Evolutionary conservation across 208 protist genomes (phyloP).

Genomic region (Naegleria lovaniensis): DNA sequence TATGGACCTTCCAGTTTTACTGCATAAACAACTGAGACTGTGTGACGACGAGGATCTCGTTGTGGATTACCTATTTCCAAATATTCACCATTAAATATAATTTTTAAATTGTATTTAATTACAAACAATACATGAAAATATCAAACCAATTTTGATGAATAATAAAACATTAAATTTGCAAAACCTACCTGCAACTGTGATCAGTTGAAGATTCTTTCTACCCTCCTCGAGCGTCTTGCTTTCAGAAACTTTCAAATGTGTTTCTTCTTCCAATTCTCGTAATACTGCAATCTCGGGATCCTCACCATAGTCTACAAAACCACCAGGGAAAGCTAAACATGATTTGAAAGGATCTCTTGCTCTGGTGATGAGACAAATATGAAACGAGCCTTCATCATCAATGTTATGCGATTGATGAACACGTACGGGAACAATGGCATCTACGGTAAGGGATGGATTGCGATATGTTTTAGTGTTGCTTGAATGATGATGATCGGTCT

Average conservation of each 20-base stretch:
- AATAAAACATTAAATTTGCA: neutral
- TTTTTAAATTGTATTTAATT: too few relatives aligned
- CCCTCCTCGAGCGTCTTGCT: neutral
- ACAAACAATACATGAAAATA: neutral
- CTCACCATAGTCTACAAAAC: slow-evolving; percentile 24
- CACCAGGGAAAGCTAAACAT: slow-evolving; percentile 13
- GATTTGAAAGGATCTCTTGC: slow-evolving; percentile 9
- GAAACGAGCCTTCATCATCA: neutral
- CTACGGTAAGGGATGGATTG: slow-evolving; percentile 13
- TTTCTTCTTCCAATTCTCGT: slow-evolving; percentile 22
- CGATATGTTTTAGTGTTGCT: neutral
- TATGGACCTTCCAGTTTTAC: neutral
- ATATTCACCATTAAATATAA: neutral
- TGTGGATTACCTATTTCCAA: neutral
- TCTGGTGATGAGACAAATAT: neutral
- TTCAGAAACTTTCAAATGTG: neutral
- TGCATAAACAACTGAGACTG: slow-evolving; percentile 19
- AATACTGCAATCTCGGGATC: neutral
- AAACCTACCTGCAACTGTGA: too few relatives aligned
- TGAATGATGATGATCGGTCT: too few relatives aligned
- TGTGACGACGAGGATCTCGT: neutral
- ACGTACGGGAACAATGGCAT: slow-evolving; percentile 7
- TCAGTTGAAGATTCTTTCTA: too few relatives aligned
- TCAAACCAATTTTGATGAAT: neutral
- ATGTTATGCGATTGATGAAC: neutral